Conservation (phyloP, 148 eudicot species). For the Bassia scoparia region DNA sequence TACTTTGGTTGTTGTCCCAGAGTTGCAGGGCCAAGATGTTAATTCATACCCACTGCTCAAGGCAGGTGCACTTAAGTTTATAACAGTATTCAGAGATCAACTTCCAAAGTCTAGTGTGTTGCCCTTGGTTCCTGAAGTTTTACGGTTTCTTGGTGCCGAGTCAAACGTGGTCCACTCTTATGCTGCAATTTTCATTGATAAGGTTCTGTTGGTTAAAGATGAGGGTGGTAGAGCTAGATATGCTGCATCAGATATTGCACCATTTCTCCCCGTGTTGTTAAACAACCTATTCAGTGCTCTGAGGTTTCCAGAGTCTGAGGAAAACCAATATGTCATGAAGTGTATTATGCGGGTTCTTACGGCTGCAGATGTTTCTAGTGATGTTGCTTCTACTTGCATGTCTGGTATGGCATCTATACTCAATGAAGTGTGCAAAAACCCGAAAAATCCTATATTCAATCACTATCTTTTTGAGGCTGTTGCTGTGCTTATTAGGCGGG, state of each 20-base stretch:
- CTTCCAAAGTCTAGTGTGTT: slow-evolving; percentile 68
- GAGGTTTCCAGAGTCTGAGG: slow-evolving; percentile 87
- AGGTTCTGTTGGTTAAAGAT: slow-evolving; percentile 82
- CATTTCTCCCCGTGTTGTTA: slow-evolving; percentile 55
- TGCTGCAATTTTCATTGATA: slow-evolving; percentile 87
- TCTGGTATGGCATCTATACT: slow-evolving; percentile 64
- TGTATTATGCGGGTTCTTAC: slow-evolving; percentile 97
- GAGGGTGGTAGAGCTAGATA: slow-evolving; percentile 71
- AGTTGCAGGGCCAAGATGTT: slow-evolving; percentile 74
- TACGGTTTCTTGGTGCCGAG: slow-evolving; percentile 63
- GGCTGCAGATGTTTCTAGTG: slow-evolving; percentile 68
- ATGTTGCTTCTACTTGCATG: slow-evolving; percentile 74
- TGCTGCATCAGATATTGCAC: slow-evolving; percentile 59
- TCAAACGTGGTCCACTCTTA: slow-evolving; percentile 96
- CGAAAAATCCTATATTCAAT: slow-evolving; percentile 79
- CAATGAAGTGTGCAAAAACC: slow-evolving; percentile 76
- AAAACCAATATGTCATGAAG: slow-evolving; percentile 93
- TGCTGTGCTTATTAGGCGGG: slow-evolving; percentile 75
- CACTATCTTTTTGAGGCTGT: slow-evolving; percentile 90
- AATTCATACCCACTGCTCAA: slow-evolving; percentile 82
- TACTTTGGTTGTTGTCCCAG: slow-evolving; percentile 71
- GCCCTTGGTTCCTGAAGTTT: slow-evolving; percentile 75
- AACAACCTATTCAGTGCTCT: slow-evolving; percentile 74
- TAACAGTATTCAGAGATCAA: slow-evolving; percentile 74
- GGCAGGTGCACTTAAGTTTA: slow-evolving; percentile 87